Conservation (phyloP, 2,329 filamentous ascomycete species). For the Aureobasidium lini region DNA sequence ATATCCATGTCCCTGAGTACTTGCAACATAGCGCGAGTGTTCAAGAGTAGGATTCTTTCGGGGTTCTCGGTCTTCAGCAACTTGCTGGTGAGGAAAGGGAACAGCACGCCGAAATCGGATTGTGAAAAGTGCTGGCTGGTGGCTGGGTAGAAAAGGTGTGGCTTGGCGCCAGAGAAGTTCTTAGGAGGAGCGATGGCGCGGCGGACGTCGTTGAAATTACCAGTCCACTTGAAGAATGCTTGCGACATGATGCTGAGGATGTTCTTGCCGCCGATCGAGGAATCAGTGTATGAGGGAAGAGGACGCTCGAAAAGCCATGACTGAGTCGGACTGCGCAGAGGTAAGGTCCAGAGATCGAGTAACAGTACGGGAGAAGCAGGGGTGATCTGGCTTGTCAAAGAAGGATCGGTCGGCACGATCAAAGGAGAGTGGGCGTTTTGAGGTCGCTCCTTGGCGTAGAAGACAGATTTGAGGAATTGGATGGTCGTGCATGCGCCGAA, state of each 20-base stretch:
- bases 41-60: slow-evolving; percentile 72
- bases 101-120: slow-evolving; percentile 75
- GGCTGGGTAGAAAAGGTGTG: slow-evolving; percentile 67
- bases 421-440: slow-evolving; percentile 48
- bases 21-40: slow-evolving; percentile 76
- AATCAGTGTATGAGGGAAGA: slow-evolving; percentile 56
- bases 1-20: slow-evolving; percentile 45
- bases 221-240: slow-evolving; percentile 69
- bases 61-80: slow-evolving; percentile 55
- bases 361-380: slow-evolving; percentile 58
- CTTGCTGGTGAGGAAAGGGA: slow-evolving; percentile 56
- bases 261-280: slow-evolving; percentile 45
- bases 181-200: slow-evolving; percentile 45
- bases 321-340: slow-evolving; percentile 57
- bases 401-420: slow-evolving; percentile 48
- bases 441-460: slow-evolving; percentile 46
- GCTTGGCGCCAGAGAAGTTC: slow-evolving; percentile 25
- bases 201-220: slow-evolving; percentile 63
- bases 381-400: slow-evolving; percentile 59
- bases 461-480: slow-evolving; percentile 73
- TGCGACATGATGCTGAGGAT: slow-evolving; percentile 67
- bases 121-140: slow-evolving; percentile 74
- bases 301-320: slow-evolving; percentile 63
- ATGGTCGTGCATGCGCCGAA: slow-evolving; percentile 69
- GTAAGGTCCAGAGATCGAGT: slow-evolving; percentile 75